These are phyloP conservation scores for Fusarium setosum DNA, from an alignment of 2,329 filamentous ascomycete genomes.

Conservation along the genomic window DNA sequence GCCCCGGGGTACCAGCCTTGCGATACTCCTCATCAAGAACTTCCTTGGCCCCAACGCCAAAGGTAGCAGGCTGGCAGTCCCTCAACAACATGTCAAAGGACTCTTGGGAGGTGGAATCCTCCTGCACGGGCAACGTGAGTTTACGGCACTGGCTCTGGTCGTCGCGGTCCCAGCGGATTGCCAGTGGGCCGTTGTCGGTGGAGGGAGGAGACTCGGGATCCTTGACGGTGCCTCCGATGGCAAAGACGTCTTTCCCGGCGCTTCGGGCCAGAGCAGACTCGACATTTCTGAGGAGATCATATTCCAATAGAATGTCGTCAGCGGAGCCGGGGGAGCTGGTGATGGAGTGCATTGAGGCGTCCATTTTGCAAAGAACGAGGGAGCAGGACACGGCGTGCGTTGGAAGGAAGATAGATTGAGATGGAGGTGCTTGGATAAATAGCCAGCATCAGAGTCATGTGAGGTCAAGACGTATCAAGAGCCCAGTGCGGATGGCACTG, in stretches of 20 bases:
- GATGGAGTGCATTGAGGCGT: background rate
- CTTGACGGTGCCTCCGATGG: slow-evolving; percentile 8
- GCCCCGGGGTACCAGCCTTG: background rate
- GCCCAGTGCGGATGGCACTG: no score
- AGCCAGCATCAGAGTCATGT: no score
- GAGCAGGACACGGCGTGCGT: background rate
- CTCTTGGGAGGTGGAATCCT: background rate
- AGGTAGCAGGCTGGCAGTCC: background rate
- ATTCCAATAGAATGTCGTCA: rapidly evolving
- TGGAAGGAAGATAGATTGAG: background rate
- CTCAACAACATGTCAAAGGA: background rate
- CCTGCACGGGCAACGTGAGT: background rate
- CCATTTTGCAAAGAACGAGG: background rate
- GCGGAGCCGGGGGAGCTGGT: rapidly evolving
- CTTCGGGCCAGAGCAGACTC: background rate
- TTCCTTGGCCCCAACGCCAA: background rate
- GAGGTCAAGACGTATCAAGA: no score
- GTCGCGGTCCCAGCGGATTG: background rate
- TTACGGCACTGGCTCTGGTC: background rate
- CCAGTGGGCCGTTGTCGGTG: background rate
- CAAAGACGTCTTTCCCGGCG: slow-evolving; percentile 14
- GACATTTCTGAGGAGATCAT: background rate
- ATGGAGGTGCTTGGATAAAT: background rate
- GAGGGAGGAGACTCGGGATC: background rate
- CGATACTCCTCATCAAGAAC: background rate